Percentiles rank a stretch among this genome's conserved stretches.
Evolutionary conservation across 768 basidiomycete genomes (phyloP).

Genomic region (Collybiopsis luxurians): DNA sequence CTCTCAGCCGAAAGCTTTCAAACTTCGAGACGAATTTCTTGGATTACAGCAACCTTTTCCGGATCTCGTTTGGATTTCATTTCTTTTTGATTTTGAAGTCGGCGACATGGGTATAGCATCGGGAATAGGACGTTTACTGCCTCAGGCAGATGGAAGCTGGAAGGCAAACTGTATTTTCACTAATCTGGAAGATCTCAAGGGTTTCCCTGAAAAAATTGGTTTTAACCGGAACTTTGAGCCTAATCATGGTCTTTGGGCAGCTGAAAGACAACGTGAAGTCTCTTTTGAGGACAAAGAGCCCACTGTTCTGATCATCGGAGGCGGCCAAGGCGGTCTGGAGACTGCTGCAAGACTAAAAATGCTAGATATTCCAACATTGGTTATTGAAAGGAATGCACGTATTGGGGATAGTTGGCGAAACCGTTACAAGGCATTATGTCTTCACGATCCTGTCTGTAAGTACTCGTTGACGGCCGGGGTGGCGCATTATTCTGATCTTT

Average conservation of each 20-base stretch:
- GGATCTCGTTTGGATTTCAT: slow-evolving; percentile 56
- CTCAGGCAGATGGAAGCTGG: slow-evolving; percentile 42
- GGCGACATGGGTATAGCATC: slow-evolving; percentile 43
- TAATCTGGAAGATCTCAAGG: slow-evolving; percentile 45
- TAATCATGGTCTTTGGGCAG: slow-evolving; percentile 49
- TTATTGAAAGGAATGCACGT: slow-evolving; percentile 53
- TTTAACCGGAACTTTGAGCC: slow-evolving; percentile 33
- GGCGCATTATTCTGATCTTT: background rate
- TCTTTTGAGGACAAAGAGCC: slow-evolving; percentile 49
- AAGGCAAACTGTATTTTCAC: slow-evolving; percentile 54
- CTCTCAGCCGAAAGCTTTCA: slow-evolving; percentile 18
- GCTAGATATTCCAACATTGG: slow-evolving; percentile 43
- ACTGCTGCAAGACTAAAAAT: slow-evolving; percentile 54
- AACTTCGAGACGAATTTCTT: slow-evolving; percentile 21
- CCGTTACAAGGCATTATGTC: slow-evolving; percentile 54
- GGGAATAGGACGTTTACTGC: slow-evolving; percentile 56
- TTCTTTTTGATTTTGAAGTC: slow-evolving; percentile 56
- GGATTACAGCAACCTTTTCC: slow-evolving; percentile 39
- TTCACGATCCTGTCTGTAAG: slow-evolving; percentile 52
- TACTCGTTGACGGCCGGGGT: slow-evolving; percentile 9
- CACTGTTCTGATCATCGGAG: slow-evolving; percentile 54
- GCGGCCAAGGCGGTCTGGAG: slow-evolving; percentile 55
- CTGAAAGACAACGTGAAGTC: slow-evolving; percentile 33
- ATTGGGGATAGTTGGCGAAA: slow-evolving; percentile 61
- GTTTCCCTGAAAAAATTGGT: slow-evolving; percentile 40